Conservation (phyloP, 169 alveolate genomes). For the Plasmodium fragile region DNA sequence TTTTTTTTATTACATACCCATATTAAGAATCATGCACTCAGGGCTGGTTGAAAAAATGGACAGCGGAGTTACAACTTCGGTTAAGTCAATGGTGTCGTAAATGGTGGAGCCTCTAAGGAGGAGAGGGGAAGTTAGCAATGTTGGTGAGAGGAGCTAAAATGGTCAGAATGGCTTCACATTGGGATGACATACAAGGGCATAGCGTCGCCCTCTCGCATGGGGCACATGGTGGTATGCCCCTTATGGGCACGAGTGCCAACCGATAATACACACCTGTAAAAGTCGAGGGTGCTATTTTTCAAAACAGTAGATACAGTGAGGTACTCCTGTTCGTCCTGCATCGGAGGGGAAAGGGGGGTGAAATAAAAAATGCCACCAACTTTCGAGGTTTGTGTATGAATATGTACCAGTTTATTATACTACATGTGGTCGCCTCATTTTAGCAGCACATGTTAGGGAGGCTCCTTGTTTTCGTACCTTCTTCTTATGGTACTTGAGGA, state of each 20-base stretch:
- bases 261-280: slow-evolving; percentile 25
- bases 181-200: not conserved
- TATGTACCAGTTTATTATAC: not conserved
- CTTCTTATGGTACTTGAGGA: slow-evolving; percentile 59
- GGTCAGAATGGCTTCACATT: not conserved
- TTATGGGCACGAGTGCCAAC: not conserved
- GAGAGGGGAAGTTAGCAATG: not conserved
- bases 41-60: slow-evolving; percentile 50
- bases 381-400: not conserved
- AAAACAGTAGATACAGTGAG: slow-evolving; percentile 49
- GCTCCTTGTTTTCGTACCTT: slow-evolving; percentile 5
- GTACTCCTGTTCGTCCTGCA: slow-evolving; percentile 41
- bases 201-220: not conserved
- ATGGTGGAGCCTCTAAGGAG: slow-evolving; percentile 44
- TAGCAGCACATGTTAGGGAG: not conserved
- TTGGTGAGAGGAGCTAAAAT: not conserved
- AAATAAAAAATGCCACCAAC: not conserved
- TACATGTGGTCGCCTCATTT: not conserved
- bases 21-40: slow-evolving; percentile 54
- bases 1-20: slow-evolving; percentile 11
- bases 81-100: slow-evolving; percentile 18
- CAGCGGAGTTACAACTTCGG: slow-evolving; percentile 54
- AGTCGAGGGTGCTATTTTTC: slow-evolving; percentile 29
- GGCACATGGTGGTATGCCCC: not conserved
- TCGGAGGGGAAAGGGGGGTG: not conserved